Percentiles rank a stretch among this genome's conserved stretches.
These are phyloP conservation scores for Aspergillus bombycis DNA, from an alignment of 2,329 filamentous ascomycete genomes.

Conservation along the genomic window DNA sequence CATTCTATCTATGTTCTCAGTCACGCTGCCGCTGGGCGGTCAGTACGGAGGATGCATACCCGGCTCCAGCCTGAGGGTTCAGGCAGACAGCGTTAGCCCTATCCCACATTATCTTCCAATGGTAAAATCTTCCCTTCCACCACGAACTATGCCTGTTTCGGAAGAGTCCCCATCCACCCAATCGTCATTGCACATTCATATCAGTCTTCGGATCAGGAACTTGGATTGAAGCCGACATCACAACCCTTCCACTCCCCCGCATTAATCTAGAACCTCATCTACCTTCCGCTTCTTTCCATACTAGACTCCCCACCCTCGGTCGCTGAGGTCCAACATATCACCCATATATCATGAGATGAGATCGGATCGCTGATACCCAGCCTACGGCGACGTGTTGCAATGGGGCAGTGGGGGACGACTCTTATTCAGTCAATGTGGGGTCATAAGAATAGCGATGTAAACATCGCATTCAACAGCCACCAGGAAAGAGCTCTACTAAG, in stretches of 20 bases:
- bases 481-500: background rate
- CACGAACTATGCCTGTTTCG: background rate
- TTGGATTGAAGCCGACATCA: background rate
- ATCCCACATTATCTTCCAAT: slow-evolving; percentile 6
- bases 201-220: background rate
- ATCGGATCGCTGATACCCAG: background rate
- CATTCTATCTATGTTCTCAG: background rate
- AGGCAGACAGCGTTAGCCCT: background rate
- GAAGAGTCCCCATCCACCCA: background rate
- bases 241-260: background rate
- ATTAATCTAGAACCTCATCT: background rate
- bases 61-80: background rate
- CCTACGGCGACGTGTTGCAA: background rate
- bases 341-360: background rate
- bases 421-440: background rate
- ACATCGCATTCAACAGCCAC: background rate
- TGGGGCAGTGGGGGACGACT: background rate
- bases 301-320: background rate
- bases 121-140: background rate
- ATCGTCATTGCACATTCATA: background rate
- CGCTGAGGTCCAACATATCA: background rate
- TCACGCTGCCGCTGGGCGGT: background rate
- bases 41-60: background rate
- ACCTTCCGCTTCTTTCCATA: background rate
- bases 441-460: background rate